Base-by-base conservation (phyloP, 1,139 yeast species). In the Wickerhamiella infanticola region DNA sequence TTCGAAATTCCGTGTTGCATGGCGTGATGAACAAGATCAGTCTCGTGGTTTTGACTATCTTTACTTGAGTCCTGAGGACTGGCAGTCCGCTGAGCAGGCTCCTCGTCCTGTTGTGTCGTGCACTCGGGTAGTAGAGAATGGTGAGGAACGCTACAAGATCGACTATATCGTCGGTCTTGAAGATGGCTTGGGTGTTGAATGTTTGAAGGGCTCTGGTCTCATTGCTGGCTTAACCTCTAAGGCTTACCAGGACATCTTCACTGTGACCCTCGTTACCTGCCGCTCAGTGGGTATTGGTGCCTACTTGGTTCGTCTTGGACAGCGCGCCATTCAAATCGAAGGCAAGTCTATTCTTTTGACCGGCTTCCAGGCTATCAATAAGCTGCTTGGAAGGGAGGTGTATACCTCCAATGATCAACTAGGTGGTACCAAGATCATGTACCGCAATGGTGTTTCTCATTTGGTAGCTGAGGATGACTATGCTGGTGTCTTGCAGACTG, bases 251-350 rank as follows among this genome's bases (percentile, higher is more conserved):
- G 98, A 90, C 62, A 90, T 90, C 53, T 90, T 90, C 71, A 90
- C 98, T 33, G 79, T 88, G 51, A 90, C 98, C 25, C 73, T 90
- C 64, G 98, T 90, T 46, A 90, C 98, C 24, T 88, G 97, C 70
- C 80, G 98, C 73, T 86, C 97, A 42, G 98, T 90, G 59, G 98
- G 98, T 79, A 90, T 90, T 65, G 98, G 98, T 73, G 98, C 98
- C 42, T 90, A 90, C 63, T 74, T 90, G 63, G 98, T 90, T 41
- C 81, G 98, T 68, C 75, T 90, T 54, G 98, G 98, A 61, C 97
- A 90, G 73, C 83, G 98, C 73, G 94, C 97, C 42, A 88, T 90
- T 60, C 98, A 90, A 71, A 82, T 90, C 57, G 97, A 90, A 64
- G 98, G 98, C 44, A 97, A 90, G 68, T 98, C 98, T 49, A 86